Evolutionary conservation across 2,329 filamentous ascomycete genomes (phyloP).

Genomic region (Helotiales sp.): DNA sequence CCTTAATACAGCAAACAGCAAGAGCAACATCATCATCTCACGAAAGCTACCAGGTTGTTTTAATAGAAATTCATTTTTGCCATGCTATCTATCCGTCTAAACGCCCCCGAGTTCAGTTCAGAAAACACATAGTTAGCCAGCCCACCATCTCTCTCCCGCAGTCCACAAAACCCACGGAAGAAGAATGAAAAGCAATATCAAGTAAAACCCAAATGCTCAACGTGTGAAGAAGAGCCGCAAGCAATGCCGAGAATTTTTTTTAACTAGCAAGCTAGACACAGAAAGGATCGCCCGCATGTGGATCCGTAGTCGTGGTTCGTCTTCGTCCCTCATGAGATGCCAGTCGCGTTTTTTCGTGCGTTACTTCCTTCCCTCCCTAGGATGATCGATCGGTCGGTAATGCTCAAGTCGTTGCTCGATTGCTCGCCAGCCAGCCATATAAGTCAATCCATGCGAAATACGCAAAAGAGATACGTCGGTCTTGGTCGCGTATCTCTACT

Average conservation of each 20-base stretch:
- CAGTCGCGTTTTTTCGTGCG: slow-evolving; percentile 17
- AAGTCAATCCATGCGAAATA: slow-evolving; percentile 26
- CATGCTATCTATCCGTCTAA: slow-evolving; percentile 38
- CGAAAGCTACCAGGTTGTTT: too few species aligned
- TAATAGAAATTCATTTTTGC: slow-evolving; percentile 12
- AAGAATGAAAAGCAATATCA: slow-evolving; percentile 16
- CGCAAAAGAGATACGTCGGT: slow-evolving; percentile 22
- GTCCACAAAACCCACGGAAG: background rate
- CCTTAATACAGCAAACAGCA: too few species aligned
- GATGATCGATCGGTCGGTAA: background rate
- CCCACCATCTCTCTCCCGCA: background rate
- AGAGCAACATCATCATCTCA: too few species aligned
- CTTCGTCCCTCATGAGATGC: slow-evolving; percentile 25
- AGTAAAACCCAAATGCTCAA: slow-evolving; percentile 7
- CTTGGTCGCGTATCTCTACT: background rate
- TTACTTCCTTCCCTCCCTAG: background rate
- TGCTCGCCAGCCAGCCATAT: slow-evolving; percentile 15
- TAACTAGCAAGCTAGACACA: background rate
- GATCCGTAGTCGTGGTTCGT: slow-evolving; percentile 2
- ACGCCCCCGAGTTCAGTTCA: slow-evolving; percentile 24
- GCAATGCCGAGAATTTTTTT: slow-evolving; percentile 9
- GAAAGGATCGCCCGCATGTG: background rate
- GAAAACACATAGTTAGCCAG: slow-evolving; percentile 3
- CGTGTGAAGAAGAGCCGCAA: background rate
- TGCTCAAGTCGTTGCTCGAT: background rate